A percentile compares a stretch with the other conserved stretches of the same genome.
These are phyloP conservation scores for Fusarium anthophilum DNA, from an alignment of 2,329 filamentous ascomycete genomes.

Conservation along the genomic window DNA sequence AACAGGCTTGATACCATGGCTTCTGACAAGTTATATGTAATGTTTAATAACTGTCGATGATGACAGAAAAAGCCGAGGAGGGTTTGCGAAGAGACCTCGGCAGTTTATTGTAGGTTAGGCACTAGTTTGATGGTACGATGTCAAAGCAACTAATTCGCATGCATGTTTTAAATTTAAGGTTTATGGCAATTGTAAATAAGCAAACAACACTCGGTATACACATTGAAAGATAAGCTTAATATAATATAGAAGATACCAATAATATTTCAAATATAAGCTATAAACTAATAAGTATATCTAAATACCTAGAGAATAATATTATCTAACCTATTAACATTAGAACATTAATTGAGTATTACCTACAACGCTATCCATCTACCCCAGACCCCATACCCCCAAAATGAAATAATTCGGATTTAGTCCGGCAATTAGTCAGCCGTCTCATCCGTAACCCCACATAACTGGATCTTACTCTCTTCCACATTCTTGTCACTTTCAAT, in stretches of 20 bases:
- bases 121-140: too few relatives aligned
- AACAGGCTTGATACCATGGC: too few relatives aligned
- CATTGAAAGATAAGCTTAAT: too few relatives aligned
- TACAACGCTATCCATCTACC: neutral
- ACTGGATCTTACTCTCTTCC: neutral
- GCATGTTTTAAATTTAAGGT: too few relatives aligned
- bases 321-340: accelerated
- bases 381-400: neutral
- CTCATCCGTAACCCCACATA: neutral
- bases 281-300: neutral
- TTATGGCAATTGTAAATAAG: too few relatives aligned
- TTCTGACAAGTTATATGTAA: accelerated
- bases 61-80: neutral
- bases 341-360: neutral
- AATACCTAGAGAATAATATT: too few relatives aligned
- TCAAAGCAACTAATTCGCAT: too few relatives aligned
- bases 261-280: too few relatives aligned
- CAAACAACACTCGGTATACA: too few relatives aligned
- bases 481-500: neutral
- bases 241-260: accelerated
- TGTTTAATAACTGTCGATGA: too few relatives aligned
- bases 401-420: neutral
- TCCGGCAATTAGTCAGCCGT: neutral
- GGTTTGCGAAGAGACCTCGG: neutral
- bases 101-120: neutral